Evolutionary conservation across 2,329 filamentous ascomycete species (phyloP), one percentile per base, ranked within the genome.

Genomic region (Hypomyces perniciosus): DNA sequence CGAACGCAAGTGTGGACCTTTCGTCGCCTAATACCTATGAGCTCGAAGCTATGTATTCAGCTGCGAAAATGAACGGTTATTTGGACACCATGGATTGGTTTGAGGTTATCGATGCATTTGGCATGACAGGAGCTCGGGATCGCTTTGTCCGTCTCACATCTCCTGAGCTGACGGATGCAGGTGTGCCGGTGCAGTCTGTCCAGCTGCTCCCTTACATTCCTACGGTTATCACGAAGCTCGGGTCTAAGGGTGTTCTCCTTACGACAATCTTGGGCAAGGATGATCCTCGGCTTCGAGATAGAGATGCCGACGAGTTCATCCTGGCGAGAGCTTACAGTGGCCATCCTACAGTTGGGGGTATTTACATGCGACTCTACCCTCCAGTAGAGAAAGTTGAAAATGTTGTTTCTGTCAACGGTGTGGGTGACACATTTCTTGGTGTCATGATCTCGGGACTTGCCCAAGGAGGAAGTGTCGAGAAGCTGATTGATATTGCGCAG

Each of bases 361-460:
- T 96, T 3, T 96, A 96, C 62, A 90, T 96, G 84, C 67, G 80
- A 33, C 58, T 81, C 20, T 88, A 89, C 65, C 81, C 87, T 0
- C 75, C 86, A 0, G 80, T 79, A 1, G 83, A 87, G 63, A 70
- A 73, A 12, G 76, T 96, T 0, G 70, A 78, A 20, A 82, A 93
- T 28, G 76, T 95, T 1, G 83, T 92, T 1, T 96, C 90, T 43
- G 92, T 97, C 8, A 97, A 97, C 65, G 93, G 92, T 0, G 90
- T 90, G 2, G 93, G 93, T 0, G 93, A 99, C 68, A 96, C 93
- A 0, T 91, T 97, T 65, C 74, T 95, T 7, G 93, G 92, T 0
- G 86, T 90, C 10, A 60, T 96, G 50, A 73, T 96, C n/a, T 86
- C 90, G 1, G 89, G 88, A 0, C 65, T 97, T 57, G 83, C 84